These are phyloP conservation scores for Eucalyptus cloeziana DNA, from an alignment of 345 rosid genomes.

Conservation along the genomic window DNA sequence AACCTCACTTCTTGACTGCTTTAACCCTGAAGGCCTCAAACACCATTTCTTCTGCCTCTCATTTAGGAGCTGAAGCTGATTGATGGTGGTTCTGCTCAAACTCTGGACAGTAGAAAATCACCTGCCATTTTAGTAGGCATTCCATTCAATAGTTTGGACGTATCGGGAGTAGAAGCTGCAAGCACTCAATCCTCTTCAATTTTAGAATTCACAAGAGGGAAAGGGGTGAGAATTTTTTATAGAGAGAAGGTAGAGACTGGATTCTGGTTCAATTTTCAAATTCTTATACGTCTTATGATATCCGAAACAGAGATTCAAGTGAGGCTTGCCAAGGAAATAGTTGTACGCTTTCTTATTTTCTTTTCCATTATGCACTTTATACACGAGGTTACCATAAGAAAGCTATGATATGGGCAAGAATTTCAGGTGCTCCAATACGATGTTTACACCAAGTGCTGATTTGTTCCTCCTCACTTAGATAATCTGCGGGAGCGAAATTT, in stretches of 20 bases:
- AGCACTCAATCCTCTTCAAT: not conserved
- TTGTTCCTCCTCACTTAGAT: not conserved
- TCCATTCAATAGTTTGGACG: not conserved
- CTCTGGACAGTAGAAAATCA: not conserved
- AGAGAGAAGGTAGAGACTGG: not conserved
- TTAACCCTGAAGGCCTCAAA: not conserved
- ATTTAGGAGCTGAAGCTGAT: not conserved
- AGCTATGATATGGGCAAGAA: not conserved
- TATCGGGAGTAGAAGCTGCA: not conserved
- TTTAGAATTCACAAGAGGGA: not conserved
- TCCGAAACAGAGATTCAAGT: not conserved
- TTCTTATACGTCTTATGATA: not conserved
- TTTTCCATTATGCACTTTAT: not conserved
- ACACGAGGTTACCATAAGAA: not conserved
- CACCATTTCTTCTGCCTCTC: not conserved
- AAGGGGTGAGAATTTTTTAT: not conserved
- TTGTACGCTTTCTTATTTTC: not conserved
- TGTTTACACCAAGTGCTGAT: not conserved
- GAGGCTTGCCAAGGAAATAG: not conserved
- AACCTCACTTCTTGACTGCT: conserved; percentile 45
- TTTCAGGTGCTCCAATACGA: not conserved
- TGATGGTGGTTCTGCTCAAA: not conserved
- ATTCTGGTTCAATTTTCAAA: not conserved
- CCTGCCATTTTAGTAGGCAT: not conserved
- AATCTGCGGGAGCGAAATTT: not conserved